phyloP scores from a whole-genome alignment of 306 rosid genomes.

The Pyrus communis region DNA sequence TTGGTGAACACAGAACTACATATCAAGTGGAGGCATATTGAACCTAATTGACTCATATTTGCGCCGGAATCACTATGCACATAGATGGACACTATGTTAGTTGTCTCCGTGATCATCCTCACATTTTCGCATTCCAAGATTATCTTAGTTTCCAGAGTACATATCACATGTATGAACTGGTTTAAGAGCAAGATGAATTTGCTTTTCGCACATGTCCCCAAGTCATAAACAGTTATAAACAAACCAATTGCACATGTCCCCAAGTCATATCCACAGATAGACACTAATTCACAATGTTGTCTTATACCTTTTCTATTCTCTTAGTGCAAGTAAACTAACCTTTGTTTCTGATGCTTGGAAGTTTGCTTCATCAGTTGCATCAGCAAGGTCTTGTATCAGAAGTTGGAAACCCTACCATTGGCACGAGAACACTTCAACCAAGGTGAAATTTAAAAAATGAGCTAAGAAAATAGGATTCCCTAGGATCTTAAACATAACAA shows the following conservation, averaged over 20 bases:
- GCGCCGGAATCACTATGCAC: not conserved
- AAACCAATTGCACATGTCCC: not conserved
- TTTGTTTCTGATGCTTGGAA: constrained; percentile 30
- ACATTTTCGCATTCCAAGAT: not conserved
- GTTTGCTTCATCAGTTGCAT: constrained; percentile 31
- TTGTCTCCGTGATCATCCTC: not conserved
- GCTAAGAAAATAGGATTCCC: not conserved
- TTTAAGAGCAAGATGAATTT: not conserved
- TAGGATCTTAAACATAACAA: too few relatives aligned
- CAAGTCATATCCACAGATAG: not conserved
- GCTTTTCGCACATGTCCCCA: not conserved
- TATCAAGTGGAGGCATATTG: not conserved
- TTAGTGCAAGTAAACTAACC: constrained; percentile 35
- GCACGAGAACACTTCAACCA: constrained; percentile 4
- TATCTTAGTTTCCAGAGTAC: not conserved
- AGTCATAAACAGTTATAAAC: not conserved
- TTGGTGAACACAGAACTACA: not conserved
- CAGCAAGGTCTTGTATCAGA: constrained; percentile 55
- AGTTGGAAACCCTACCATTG: constrained; percentile 48
- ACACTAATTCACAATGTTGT: not conserved
- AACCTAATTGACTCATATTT: not conserved
- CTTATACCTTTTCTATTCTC: not conserved
- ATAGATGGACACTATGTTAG: not conserved
- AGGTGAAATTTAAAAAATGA: not conserved
- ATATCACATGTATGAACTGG: too few relatives aligned